Base-by-base conservation (phyloP, 495 filamentous ascomycete genomes). In the Haplographium delicatum region DNA sequence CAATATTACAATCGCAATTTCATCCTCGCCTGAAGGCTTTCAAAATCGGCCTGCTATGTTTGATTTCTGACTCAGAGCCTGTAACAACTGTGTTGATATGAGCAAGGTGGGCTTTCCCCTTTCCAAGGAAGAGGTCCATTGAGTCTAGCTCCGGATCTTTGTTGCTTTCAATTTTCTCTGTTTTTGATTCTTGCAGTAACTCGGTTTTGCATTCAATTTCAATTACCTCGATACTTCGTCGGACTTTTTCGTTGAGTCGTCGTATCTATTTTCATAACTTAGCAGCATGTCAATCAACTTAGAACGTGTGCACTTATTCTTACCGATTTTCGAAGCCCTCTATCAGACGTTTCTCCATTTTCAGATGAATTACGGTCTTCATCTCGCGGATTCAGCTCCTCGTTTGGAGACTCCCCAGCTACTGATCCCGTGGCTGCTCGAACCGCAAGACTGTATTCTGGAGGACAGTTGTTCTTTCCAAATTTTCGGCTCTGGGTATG, bases 101-200 rank as follows among this genome's bases (percentile, higher is more conserved):
- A n/a, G n/a, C n/a, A n/a, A n/a, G n/a, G n/a, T n/a, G n/a, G n/a
- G n/a, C n/a, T n/a, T n/a, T n/a, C n/a, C n/a, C n/a, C n/a, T n/a
- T n/a, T n/a, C n/a, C n/a, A n/a, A n/a, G n/a, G n/a, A n/a, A n/a
- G n/a, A n/a, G n/a, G n/a, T n/a, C n/a, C n/a, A n/a, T n/a, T n/a
- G n/a, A n/a, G n/a, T n/a, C n/a, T n/a, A n/a, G n/a, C n/a, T n/a
- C n/a, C n/a, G n/a, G n/a, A n/a, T n/a, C n/a, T n/a, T n/a, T n/a
- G n/a, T n/a, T n/a, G n/a, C 43, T 4, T n/a, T 31, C 43, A 33
- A 30, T 1, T 8, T 33, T 31, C 23, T 19, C 38, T 11, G 48
- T 31, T 18, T 53, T 47, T n/a, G 11, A 22, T 11, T 47, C 33
- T 26, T 53, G 51, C 15, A 53, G 23, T 16, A 53, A 27, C 34